Conservation (phyloP, 1,284 basidiomycete genomes). For the Malassezia equina region DNA sequence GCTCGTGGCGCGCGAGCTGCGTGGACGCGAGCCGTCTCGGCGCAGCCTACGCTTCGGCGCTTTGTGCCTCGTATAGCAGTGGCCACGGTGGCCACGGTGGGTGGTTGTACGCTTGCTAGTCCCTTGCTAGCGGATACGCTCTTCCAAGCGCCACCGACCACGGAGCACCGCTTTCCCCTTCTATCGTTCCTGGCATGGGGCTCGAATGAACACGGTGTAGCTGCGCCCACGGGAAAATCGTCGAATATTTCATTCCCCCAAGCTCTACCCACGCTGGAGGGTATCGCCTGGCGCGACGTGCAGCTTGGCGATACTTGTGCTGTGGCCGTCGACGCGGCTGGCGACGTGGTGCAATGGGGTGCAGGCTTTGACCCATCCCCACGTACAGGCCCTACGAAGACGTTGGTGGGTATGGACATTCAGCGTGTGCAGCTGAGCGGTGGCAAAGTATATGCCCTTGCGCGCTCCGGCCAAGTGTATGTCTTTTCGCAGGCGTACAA, state of each 20-base stretch:
- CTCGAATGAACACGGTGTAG: not conserved
- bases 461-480: slow-evolving; percentile 39
- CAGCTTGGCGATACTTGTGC: slow-evolving; percentile 38
- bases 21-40: not conserved
- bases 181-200: slow-evolving; percentile 10
- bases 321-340: slow-evolving; percentile 52
- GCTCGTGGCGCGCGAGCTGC: not conserved
- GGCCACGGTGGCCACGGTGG: not conserved
- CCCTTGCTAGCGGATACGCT: not conserved
- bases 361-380: slow-evolving; percentile 34
- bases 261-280: slow-evolving; percentile 39
- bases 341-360: slow-evolving; percentile 55
- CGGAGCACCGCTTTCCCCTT: slow-evolving; percentile 11
- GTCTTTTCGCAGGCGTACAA: slow-evolving; percentile 31
- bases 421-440: slow-evolving; percentile 36
- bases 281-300: slow-evolving; percentile 40
- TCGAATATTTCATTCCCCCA: not conserved
- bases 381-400: slow-evolving; percentile 27
- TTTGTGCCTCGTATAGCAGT: not conserved
- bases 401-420: slow-evolving; percentile 40
- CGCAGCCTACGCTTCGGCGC: not conserved
- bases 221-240: not conserved
- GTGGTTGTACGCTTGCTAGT: not conserved
- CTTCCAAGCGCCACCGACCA: not conserved
- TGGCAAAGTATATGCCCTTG: slow-evolving; percentile 37